These are phyloP conservation scores for Hypholoma sublateritium DNA, from an alignment of 768 basidiomycete species.

Conservation along the genomic window DNA sequence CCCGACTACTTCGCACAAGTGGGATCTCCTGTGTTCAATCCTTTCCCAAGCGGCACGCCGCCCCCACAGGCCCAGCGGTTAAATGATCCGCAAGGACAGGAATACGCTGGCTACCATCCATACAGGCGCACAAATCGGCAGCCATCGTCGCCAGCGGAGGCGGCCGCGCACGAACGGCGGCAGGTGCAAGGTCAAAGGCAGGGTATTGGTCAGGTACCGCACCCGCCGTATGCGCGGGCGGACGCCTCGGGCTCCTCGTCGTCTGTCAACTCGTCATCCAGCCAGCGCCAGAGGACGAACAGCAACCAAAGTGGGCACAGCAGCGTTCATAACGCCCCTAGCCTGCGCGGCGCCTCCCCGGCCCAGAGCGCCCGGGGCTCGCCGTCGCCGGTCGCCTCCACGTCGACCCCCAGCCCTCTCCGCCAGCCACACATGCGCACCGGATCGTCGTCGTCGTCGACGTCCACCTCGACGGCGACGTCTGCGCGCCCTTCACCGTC, in stretches of 20 bases:
- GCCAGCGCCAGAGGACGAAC: conserved; percentile 66
- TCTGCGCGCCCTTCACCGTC: conserved; percentile 27
- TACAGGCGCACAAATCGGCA: conserved; percentile 72
- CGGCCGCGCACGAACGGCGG: conserved; percentile 27
- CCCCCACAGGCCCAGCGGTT: conserved; percentile 47
- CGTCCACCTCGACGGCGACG: conserved; percentile 41
- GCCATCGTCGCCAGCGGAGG: conserved; percentile 39
- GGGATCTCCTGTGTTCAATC: conserved; percentile 51
- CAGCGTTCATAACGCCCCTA: conserved; percentile 35
- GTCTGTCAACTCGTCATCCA: conserved; percentile 68
- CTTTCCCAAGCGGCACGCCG: conserved; percentile 71
- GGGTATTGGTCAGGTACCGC: conserved; percentile 41
- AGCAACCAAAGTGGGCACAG: conserved; percentile 66
- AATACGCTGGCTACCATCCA: conserved; percentile 71
- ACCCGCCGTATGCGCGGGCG: conserved; percentile 77
- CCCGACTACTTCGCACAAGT: conserved; percentile 60
- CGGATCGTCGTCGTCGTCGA: conserved; percentile 47
- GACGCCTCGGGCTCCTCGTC: conserved; percentile 80
- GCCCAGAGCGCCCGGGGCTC: conserved; percentile 27
- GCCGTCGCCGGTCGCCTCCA: conserved; percentile 17
- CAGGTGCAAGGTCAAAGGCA: conserved; percentile 49
- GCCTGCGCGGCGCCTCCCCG: conserved; percentile 31
- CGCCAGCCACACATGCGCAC: conserved; percentile 18
- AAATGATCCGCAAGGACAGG: conserved; percentile 33
- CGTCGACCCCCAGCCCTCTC: conserved; percentile 13